Evolutionary conservation across 768 basidiomycete genomes (phyloP).

Genomic region (Clitopilus hobsonii): DNA sequence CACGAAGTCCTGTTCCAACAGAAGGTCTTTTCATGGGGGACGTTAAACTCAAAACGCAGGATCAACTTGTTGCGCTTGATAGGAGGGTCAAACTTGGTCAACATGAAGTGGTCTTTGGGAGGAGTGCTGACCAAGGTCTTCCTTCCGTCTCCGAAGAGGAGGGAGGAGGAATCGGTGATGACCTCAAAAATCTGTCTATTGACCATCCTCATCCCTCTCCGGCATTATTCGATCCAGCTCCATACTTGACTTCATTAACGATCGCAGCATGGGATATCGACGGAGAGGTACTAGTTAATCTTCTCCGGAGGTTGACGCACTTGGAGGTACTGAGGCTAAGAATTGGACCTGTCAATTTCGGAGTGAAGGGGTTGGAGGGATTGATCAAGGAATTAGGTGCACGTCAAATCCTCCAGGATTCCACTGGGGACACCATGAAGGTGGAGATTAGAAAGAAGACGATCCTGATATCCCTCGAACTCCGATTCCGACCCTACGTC

Average conservation of each 20-base stretch:
- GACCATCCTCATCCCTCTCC: too few relatives aligned
- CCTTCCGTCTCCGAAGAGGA: too few relatives aligned
- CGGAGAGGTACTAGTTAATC: constrained; percentile 68
- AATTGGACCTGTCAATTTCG: constrained; percentile 71
- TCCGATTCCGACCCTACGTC: constrained; percentile 38
- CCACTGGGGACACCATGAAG: constrained; percentile 31
- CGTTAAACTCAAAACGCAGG: constrained; percentile 38
- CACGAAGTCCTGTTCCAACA: constrained; percentile 51
- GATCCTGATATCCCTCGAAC: background rate
- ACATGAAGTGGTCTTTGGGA: too few relatives aligned
- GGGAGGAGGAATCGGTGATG: too few relatives aligned
- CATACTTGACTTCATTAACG: constrained; percentile 44
- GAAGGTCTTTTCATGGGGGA: constrained; percentile 58
- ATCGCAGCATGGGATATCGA: constrained; percentile 68
- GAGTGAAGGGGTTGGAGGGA: constrained; percentile 76
- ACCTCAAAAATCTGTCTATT: too few relatives aligned
- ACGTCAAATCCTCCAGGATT: too few relatives aligned
- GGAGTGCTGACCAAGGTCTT: too few relatives aligned
- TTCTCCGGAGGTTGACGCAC: constrained; percentile 53
- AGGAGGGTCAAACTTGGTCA: constrained; percentile 39
- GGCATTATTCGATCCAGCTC: constrained; percentile 16
- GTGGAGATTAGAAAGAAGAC: constrained; percentile 49
- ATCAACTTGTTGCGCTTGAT: constrained; percentile 56
- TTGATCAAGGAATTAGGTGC: constrained; percentile 38
- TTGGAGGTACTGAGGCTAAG: constrained; percentile 51